These are phyloP conservation scores for Termitomyces heimii DNA, from an alignment of 768 basidiomycete species.

Conservation along the genomic window DNA sequence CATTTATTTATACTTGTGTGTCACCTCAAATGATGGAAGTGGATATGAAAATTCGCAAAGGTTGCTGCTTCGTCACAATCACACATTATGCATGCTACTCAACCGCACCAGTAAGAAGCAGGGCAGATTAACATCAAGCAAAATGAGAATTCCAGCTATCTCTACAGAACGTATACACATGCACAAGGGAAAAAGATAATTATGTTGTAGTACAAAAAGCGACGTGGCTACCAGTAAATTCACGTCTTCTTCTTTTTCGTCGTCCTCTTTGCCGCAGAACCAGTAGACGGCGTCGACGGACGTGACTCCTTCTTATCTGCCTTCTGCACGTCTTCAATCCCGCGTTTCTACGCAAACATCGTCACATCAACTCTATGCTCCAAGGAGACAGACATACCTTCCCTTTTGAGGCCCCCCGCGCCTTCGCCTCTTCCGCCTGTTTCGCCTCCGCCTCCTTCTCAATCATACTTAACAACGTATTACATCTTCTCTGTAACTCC, in stretches of 20 bases:
- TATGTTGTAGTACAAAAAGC: not conserved
- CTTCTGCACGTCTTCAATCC: constrained; percentile 59
- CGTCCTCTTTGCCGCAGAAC: constrained; percentile 46
- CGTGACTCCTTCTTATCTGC: constrained; percentile 49
- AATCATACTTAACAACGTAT: constrained; percentile 84
- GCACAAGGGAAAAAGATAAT: not conserved
- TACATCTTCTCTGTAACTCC: constrained; percentile 84
- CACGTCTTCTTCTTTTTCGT: constrained; percentile 68
- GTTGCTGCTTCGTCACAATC: no score
- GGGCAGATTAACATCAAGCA: not conserved
- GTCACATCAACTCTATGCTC: not conserved
- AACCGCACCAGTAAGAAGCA: not conserved
- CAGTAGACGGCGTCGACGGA: constrained; percentile 54
- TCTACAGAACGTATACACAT: not conserved
- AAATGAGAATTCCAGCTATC: not conserved
- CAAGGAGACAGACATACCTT: constrained; percentile 42
- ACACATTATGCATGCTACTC: no score
- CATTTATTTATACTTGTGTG: no score
- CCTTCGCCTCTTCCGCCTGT: constrained; percentile 61
- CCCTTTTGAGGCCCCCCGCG: constrained; percentile 49
- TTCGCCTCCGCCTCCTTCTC: constrained; percentile 83
- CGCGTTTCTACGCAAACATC: constrained; percentile 50
- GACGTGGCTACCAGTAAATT: not conserved
- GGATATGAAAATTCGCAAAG: no score
- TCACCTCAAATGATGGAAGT: no score